Evolutionary conservation across 83 land plant genomes (phyloP).

Genomic region (Thuja plicata): DNA sequence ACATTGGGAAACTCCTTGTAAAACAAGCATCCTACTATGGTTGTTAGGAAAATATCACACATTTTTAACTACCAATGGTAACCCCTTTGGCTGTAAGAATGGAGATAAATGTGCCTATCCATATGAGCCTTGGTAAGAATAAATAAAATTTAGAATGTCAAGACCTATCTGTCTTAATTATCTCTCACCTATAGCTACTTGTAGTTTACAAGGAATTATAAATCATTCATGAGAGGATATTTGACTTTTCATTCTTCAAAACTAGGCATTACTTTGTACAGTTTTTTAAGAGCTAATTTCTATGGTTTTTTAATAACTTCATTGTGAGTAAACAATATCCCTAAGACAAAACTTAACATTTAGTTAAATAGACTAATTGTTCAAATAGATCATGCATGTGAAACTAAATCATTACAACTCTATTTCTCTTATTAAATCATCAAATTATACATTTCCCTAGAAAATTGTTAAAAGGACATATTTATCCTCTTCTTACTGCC

Average conservation of each 20-base stretch:
- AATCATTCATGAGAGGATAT: neutral
- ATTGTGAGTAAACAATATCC: neutral
- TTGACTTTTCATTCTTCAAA: neutral
- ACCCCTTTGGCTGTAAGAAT: constrained; percentile 92
- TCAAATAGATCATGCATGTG: neutral
- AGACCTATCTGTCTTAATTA: neutral
- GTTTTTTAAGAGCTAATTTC: neutral
- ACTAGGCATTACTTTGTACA: neutral
- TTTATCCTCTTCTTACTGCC: too few relatives aligned
- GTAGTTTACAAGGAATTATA: neutral
- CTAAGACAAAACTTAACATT: neutral
- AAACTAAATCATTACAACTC: too few relatives aligned
- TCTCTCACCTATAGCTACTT: neutral
- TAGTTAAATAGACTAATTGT: neutral
- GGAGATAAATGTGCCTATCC: constrained; percentile 87
- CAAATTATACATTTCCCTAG: too few relatives aligned
- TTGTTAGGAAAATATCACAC: constrained; percentile 97
- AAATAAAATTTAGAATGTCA: neutral
- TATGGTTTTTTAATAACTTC: neutral
- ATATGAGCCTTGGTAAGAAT: neutral
- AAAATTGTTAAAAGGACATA: too few relatives aligned
- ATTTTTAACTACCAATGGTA: constrained; percentile 84
- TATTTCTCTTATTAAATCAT: too few relatives aligned
- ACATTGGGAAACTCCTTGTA: constrained; percentile 88
- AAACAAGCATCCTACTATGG: constrained; percentile 95